Evolutionary conservation across 2,329 filamentous ascomycete genomes (phyloP), one percentile per base, ranked within the genome.

Genomic region (Apiospora koreana): DNA sequence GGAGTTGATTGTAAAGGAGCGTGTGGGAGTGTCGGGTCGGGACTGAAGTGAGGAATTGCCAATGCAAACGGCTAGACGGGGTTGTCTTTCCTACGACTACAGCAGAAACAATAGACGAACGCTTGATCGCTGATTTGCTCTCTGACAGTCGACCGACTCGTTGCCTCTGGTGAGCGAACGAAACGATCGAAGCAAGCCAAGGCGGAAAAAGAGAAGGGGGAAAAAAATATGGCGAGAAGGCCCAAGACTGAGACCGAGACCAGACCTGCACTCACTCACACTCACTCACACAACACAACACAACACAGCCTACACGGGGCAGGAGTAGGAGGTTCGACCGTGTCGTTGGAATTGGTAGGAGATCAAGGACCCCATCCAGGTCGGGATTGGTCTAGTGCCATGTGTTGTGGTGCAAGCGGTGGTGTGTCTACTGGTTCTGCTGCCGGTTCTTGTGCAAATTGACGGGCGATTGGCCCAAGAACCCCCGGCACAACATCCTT

Each of bases 331-430:
- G 54, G 54, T 62, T 62, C 31, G 54, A 62, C 54, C 31, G 31
- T 62, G 54, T 62, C 54, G 54, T 62, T 62, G 54, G 54, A 62
- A 62, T 62, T 62, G 54, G 28, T 62, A 62, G 28, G 31, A 62
- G 28, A 38, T 62, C 31, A 62, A 6, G 18, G 50, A 31, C 50
- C 28, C 54, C 31, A 38, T 38, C 31, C 18, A 62, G 54, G 50
- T 58, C 50, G 25, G 50, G 50, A 35, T 58, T 28, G 18, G 50
- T 28, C 50, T 58, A 54, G 48, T 25, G 50, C 50, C 50, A 14
- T 58, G 25, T 18, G 25, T 35, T 28, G 50, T 54, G 48, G 48
- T 54, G 25, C 25, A 54, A 31, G 7, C 16, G 48, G 48, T 58
- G 50, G 28, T 31, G 14, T 4, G 14, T 7, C 23, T n/a, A n/a